phyloP scores from a whole-genome alignment of 2,329 filamentous ascomycete genomes.

The Alternaria ethzedia region DNA sequence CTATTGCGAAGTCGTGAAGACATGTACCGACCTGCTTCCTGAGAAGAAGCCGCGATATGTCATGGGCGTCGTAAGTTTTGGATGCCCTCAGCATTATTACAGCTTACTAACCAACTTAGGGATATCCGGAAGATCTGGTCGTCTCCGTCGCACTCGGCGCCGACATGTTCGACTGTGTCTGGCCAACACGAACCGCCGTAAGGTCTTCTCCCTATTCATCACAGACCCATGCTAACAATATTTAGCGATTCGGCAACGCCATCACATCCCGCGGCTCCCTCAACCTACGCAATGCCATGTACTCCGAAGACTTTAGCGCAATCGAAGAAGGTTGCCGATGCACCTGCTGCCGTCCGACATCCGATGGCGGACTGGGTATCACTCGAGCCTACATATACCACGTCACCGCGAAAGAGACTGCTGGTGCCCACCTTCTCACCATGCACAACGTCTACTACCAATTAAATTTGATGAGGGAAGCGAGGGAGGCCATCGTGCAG shows the following conservation, averaged over 20 bases:
- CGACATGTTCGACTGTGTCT: slow-evolving; percentile 99
- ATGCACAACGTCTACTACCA: slow-evolving; percentile 97
- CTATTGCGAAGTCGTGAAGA: slow-evolving; percentile 87
- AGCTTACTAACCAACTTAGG: slow-evolving; percentile 53
- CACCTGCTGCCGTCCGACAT: slow-evolving; percentile 71
- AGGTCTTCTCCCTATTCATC: slow-evolving; percentile 24
- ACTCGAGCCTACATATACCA: slow-evolving; percentile 92
- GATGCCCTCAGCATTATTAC: neutral
- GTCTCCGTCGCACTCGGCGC: slow-evolving; percentile 93
- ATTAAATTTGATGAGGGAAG: slow-evolving; percentile 78
- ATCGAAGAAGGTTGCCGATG: slow-evolving; percentile 86
- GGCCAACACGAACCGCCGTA: slow-evolving; percentile 91
- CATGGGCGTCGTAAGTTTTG: slow-evolving; percentile 78
- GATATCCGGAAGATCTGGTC: slow-evolving; percentile 94
- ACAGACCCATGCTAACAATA: neutral
- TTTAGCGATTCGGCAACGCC: slow-evolving; percentile 85
- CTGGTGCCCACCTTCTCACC: slow-evolving; percentile 82
- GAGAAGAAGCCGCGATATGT: slow-evolving; percentile 96
- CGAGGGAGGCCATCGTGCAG: slow-evolving; percentile 78
- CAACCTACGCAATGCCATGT: slow-evolving; percentile 80
- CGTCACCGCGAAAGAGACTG: slow-evolving; percentile 91
- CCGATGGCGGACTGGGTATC: slow-evolving; percentile 76
- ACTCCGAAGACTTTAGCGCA: slow-evolving; percentile 79
- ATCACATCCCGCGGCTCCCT: slow-evolving; percentile 82
- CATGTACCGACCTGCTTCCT: slow-evolving; percentile 84